Base-by-base conservation (phyloP, 495 filamentous ascomycete genomes). In the Penicillium samsonianum region DNA sequence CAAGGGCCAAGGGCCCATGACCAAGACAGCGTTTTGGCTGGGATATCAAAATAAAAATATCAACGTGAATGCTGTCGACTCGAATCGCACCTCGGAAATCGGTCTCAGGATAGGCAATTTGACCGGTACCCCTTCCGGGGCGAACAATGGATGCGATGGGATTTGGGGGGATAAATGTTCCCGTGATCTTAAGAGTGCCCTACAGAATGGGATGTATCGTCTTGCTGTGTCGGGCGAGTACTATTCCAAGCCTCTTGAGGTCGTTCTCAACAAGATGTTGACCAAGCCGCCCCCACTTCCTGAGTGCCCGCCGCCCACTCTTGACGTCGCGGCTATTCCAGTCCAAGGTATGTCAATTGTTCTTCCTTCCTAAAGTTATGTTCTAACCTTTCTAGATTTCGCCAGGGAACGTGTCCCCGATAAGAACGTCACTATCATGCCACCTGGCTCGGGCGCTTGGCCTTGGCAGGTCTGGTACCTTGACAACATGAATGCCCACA, bases 401-500 rank as follows among this genome's bases (percentile, higher is more conserved):
- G 70, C 62, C 17, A 63, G 63, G 33, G 75, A 77, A 61, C 67
- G 58, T 40, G 55, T 53, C n/a, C 62, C 63, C 12, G 64, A 62
- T 22, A 57, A 67, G 25, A 59, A 67, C 20, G 71, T 72, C 5
- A 63, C 58, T 1, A 57, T 77, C 4, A 67, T 71, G 48, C 65
- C 63, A 19, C 52, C 72, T 7, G 76, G 76, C 5, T 65, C 57
- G 14, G 58, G 64, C 22, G 33, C 60, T 19, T 59, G 45, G 50
- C 73, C 76, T 5, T 79, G 74, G 76, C 67, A 69, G 45, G 73
- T 74, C 8, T 78, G 68, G 67, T 74, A 73, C 42, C 60, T 76
- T 12, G 70, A 76, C 52, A 61, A 68, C 41, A 74, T 75, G 69
- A 73, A 64, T 1, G 62, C 70, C 5, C 33, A 43, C 9, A 59